phyloP scores from a whole-genome alignment of 768 basidiomycete species.

The Lactifluus subvellereus region DNA sequence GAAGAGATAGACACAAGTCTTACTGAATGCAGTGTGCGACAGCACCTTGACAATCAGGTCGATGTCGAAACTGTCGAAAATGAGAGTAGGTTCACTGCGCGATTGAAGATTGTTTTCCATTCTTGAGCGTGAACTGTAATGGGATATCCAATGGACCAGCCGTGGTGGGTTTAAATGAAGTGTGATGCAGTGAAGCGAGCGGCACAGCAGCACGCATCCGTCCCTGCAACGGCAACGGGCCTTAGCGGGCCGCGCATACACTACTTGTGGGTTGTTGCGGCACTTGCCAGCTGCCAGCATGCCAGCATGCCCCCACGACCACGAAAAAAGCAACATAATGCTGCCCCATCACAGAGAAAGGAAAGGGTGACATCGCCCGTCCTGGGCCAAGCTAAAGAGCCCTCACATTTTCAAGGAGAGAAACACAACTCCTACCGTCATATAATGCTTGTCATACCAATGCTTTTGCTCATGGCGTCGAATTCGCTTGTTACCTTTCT shows the following conservation, averaged over 20 bases:
- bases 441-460: conserved; percentile 26
- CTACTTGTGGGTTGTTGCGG: too few relatives aligned
- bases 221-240: neutral
- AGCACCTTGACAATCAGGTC: conserved; percentile 79
- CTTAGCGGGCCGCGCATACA: neutral
- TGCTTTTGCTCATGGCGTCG: conserved; percentile 27
- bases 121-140: neutral
- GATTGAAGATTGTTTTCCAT: conserved; percentile 3
- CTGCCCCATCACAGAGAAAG: neutral
- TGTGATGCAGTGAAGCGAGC: neutral
- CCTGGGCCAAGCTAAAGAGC: neutral
- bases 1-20: conserved; percentile 28
- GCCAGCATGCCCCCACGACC: conserved; percentile 19
- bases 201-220: too few relatives aligned
- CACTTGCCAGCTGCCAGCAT: neutral
- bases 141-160: conserved; percentile 1
- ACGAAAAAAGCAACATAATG: conserved; percentile 15
- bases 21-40: conserved; percentile 72
- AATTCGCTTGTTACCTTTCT: conserved; percentile 56
- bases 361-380: neutral
- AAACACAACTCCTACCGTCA: conserved; percentile 6
- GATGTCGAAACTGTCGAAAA: conserved; percentile 68
- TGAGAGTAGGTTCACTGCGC: conserved; percentile 30
- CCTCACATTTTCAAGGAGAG: neutral
- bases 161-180: neutral